Conservation (phyloP, 2,329 filamentous ascomycete species). For the Ophiosphaerella narmari region DNA sequence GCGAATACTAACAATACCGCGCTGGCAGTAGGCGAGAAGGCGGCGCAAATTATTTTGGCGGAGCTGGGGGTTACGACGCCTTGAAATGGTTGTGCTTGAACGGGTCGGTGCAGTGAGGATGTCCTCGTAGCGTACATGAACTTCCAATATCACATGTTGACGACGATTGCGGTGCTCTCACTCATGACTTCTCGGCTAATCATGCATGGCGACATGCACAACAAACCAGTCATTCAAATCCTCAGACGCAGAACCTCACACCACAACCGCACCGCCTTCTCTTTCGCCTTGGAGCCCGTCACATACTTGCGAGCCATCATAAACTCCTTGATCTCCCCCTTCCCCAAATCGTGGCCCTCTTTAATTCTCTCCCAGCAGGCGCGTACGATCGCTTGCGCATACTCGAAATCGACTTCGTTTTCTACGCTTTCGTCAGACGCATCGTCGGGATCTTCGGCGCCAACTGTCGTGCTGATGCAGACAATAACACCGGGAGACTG, state of each 20-base stretch:
- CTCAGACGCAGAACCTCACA: slow-evolving; percentile 37
- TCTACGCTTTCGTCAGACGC: slow-evolving; percentile 3
- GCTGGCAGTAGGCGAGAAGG: slow-evolving; percentile 43
- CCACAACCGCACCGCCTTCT: slow-evolving; percentile 39
- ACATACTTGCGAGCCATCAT: slow-evolving; percentile 25
- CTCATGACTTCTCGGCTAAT: background rate
- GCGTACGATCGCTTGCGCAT: slow-evolving; percentile 28
- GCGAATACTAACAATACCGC: slow-evolving; percentile 56
- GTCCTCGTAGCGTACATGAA: no score
- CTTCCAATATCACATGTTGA: no score
- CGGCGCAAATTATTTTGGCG: slow-evolving; percentile 33
- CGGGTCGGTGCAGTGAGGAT: no score
- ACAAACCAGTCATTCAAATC: slow-evolving; percentile 14
- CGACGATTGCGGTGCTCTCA: no score
- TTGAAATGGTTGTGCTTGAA: background rate
- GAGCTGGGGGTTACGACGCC: slow-evolving; percentile 11
- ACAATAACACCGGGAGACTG: slow-evolving; percentile 35
- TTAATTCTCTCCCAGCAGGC: slow-evolving; percentile 32
- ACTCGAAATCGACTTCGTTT: slow-evolving; percentile 25
- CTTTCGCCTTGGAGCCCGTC: slow-evolving; percentile 11
- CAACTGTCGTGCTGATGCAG: slow-evolving; percentile 27
- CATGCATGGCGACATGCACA: background rate
- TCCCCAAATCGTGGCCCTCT: slow-evolving; percentile 27
- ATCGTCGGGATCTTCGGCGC: slow-evolving; percentile 11
- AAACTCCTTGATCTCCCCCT: slow-evolving; percentile 29